Evolutionary conservation across 179 eudicot species (phyloP).

Genomic region (Spinacia oleracea): DNA sequence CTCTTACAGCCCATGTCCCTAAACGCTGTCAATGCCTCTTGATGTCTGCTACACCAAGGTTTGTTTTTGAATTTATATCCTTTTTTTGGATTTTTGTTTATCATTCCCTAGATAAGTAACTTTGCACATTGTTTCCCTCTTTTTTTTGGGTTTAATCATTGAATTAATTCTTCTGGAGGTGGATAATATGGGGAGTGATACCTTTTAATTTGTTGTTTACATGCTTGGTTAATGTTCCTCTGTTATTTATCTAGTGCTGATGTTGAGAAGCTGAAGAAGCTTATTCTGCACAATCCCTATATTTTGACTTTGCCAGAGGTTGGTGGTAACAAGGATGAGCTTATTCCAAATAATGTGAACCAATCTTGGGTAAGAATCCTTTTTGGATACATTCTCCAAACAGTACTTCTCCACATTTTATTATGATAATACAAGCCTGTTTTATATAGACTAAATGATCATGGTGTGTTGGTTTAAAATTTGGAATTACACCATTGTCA

Average conservation of each 20-base stretch:
- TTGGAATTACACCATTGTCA: not conserved
- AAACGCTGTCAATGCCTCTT: slow-evolving; percentile 92
- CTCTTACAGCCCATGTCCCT: slow-evolving; percentile 75
- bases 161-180: not conserved
- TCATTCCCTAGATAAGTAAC: not conserved
- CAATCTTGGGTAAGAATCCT: slow-evolving; percentile 70
- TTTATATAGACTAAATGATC: not conserved
- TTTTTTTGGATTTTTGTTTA: not conserved
- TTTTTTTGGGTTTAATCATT: not conserved
- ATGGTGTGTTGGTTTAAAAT: not conserved
- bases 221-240: not conserved
- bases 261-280: slow-evolving; percentile 90
- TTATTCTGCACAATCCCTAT: slow-evolving; percentile 84
- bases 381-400: not conserved
- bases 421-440: not conserved
- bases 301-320: slow-evolving; percentile 80
- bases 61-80: slow-evolving; percentile 10
- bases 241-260: slow-evolving; percentile 59
- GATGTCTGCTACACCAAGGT: slow-evolving; percentile 99
- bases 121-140: not conserved
- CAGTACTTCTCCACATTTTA: not conserved
- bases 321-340: slow-evolving; percentile 75
- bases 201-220: not conserved
- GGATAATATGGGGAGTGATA: not conserved
- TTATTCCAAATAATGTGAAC: slow-evolving; percentile 83